A percentile compares a stretch with the other conserved stretches of the same genome.
Evolutionary conservation across 768 basidiomycete genomes (phyloP).

Genomic region (Agrocybe praecox): DNA sequence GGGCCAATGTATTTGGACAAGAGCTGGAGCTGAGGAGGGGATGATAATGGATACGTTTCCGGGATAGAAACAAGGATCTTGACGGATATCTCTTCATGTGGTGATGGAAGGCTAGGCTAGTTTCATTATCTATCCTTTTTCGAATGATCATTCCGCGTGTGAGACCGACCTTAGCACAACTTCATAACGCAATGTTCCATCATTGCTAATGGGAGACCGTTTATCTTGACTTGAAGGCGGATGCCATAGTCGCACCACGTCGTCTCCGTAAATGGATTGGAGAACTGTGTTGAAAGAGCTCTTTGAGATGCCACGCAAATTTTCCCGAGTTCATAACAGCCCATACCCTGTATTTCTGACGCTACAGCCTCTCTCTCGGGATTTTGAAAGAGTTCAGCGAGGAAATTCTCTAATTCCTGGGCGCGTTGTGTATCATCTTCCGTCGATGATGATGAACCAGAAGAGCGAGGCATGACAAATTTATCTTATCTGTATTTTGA

Average conservation of each 20-base stretch:
- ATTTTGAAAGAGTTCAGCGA: conserved; percentile 31
- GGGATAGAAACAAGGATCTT: conserved; percentile 63
- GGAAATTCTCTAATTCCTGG: conserved; percentile 35
- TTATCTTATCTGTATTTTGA: conserved; percentile 25
- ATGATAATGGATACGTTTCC: conserved; percentile 60
- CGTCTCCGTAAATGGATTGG: conserved; percentile 82
- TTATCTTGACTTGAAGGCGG: conserved; percentile 29
- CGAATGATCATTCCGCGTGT: neutral
- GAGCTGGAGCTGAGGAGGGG: conserved; percentile 82
- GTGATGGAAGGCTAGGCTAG: conserved; percentile 48
- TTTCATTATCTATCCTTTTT: neutral
- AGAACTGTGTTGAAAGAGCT: conserved; percentile 47
- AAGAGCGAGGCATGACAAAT: conserved; percentile 22
- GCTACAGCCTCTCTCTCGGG: conserved; percentile 43
- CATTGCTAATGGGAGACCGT: conserved; percentile 14
- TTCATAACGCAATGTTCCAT: conserved; percentile 62
- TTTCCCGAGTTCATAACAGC: neutral
- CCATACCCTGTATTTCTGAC: conserved; percentile 50
- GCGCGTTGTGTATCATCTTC: conserved; percentile 22
- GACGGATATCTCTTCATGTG: conserved; percentile 52
- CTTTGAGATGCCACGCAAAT: conserved; percentile 2
- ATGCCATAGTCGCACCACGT: conserved; percentile 62
- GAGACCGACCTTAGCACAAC: conserved; percentile 60
- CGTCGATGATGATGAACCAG: conserved; percentile 23
- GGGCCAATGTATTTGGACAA: conserved; percentile 84